phyloP scores from a whole-genome alignment of 306 rosid species.

The Gastrolobium bilobum region DNA sequence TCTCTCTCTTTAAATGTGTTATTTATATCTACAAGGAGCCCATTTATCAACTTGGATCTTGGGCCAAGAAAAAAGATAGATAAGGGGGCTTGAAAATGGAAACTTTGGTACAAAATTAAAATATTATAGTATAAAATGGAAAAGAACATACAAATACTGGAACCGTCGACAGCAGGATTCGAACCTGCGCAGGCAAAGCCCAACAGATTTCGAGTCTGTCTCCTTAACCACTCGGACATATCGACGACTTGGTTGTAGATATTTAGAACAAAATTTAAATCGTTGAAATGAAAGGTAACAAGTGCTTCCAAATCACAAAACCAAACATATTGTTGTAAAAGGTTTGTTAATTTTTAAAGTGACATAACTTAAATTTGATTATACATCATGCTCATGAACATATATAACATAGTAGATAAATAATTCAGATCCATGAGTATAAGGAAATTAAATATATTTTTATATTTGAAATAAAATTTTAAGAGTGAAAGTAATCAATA shows the following conservation, averaged over 20 bases:
- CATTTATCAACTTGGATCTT: neutral
- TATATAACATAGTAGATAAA: too few relatives aligned
- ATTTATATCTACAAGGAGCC: neutral
- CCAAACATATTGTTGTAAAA: too few relatives aligned
- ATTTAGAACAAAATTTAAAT: neutral
- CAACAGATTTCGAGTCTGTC: slow-evolving; percentile 67
- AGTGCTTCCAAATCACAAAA: too few relatives aligned
- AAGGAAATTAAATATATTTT: too few relatives aligned
- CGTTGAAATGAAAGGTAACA: too few relatives aligned
- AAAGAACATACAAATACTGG: neutral
- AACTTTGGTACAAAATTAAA: neutral
- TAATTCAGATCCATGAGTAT: too few relatives aligned
- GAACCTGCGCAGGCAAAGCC: slow-evolving; percentile 60
- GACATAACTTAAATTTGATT: too few relatives aligned
- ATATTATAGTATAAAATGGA: neutral
- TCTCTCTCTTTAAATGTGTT: neutral
- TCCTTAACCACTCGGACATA: slow-evolving; percentile 67
- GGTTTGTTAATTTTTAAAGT: too few relatives aligned
- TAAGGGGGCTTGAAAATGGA: neutral
- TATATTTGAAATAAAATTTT: too few relatives aligned
- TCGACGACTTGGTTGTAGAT: neutral
- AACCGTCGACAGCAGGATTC: slow-evolving; percentile 62
- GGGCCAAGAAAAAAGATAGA: neutral
- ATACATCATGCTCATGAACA: too few relatives aligned
- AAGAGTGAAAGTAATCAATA: too few relatives aligned